Percentiles rank a stretch among this genome's conserved stretches.
phyloP scores from a whole-genome alignment of 2,329 filamentous ascomycete genomes.

The Fusarium secorum region DNA sequence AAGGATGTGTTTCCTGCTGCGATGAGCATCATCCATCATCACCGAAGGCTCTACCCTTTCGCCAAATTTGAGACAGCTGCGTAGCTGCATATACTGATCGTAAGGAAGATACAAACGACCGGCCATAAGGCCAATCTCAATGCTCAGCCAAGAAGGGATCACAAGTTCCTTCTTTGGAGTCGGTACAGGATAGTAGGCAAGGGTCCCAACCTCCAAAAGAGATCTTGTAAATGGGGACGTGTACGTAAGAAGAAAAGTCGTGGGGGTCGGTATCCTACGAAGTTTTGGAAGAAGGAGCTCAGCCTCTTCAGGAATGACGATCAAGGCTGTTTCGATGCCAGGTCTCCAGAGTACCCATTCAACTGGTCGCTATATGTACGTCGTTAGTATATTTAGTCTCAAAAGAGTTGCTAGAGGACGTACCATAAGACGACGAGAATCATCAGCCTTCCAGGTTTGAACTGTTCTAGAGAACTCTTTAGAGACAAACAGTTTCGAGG shows the following conservation, averaged over 20 bases:
- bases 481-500: neutral
- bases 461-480: neutral
- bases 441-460: neutral
- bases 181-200: neutral
- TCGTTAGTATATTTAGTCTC: neutral
- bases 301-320: conserved; percentile 1
- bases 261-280: neutral
- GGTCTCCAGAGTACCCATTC: conserved; percentile 5
- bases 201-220: neutral
- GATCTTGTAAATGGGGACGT: neutral
- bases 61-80: neutral
- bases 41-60: too few species aligned
- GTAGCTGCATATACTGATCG: neutral
- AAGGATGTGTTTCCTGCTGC: neutral
- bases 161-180: neutral
- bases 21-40: rapidly evolving
- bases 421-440: neutral
- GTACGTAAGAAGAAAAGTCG: neutral
- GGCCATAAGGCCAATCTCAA: neutral
- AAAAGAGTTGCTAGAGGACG: rapidly evolving
- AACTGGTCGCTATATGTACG: neutral
- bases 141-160: neutral
- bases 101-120: conserved; percentile 1
- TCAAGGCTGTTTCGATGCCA: neutral
- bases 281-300: neutral